Percentiles rank a stretch among this genome's conserved stretches.
These are phyloP conservation scores for Solanum hybrid DNA, from an alignment of 305 asterid species.

Conservation along the genomic window DNA sequence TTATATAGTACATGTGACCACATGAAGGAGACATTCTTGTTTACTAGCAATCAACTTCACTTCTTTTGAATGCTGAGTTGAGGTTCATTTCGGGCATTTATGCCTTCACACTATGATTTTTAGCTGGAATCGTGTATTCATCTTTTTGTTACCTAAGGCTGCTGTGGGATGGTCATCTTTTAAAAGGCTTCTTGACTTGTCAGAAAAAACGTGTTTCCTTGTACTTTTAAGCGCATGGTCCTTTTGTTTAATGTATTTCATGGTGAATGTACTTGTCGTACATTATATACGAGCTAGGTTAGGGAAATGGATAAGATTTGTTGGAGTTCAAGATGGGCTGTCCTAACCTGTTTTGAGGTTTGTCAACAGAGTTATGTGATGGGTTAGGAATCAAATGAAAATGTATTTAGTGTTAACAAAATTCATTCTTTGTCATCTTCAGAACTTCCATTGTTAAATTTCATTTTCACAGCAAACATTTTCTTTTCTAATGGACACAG, in stretches of 20 bases:
- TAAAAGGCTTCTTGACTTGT: background rate
- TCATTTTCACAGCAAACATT: background rate
- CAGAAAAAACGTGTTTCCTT: background rate
- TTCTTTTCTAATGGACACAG: slow-evolving; percentile 35
- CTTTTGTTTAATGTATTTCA: background rate
- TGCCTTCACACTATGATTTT: background rate
- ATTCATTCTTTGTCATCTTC: background rate
- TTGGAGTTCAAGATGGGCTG: background rate
- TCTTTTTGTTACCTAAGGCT: background rate
- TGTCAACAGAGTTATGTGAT: background rate
- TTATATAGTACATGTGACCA: background rate
- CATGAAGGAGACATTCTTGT: background rate
- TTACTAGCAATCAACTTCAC: background rate
- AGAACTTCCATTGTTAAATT: background rate
- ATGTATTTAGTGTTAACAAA: background rate
- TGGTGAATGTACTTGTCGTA: background rate
- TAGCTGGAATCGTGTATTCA: background rate
- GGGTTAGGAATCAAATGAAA: background rate
- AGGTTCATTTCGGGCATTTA: background rate
- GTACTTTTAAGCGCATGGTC: background rate
- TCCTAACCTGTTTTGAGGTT: background rate
- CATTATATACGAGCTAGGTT: background rate
- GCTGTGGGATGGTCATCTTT: background rate
- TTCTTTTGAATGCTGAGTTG: background rate
- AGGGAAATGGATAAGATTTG: background rate